Conservation (phyloP, 176 grass and related monocot species). For the Oryza australiensis region DNA sequence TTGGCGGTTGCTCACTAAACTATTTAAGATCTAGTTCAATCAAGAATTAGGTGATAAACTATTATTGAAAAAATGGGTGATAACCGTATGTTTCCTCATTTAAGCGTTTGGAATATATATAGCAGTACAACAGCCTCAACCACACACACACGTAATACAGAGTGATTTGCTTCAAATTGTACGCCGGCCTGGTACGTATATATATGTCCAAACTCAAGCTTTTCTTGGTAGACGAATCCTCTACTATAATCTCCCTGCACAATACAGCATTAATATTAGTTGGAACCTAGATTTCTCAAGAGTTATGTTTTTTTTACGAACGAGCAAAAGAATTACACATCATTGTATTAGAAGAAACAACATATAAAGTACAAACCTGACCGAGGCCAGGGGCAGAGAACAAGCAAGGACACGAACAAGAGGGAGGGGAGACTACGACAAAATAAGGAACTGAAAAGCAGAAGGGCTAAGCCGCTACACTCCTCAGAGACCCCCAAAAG, state of each 20-base stretch:
- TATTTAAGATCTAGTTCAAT: not conserved
- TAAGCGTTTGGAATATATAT: constrained; percentile 18
- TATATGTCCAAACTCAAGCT: not conserved
- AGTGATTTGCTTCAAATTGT: not conserved
- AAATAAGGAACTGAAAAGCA: no score
- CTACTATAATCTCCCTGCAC: not conserved
- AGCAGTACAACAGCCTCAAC: constrained; percentile 28
- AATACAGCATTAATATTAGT: not conserved
- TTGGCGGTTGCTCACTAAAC: not conserved
- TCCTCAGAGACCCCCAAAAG: no score
- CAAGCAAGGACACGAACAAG: no score
- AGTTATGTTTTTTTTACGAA: no score
- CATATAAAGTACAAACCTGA: no score
- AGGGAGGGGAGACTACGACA: no score
- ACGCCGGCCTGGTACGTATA: not conserved
- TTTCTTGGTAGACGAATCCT: not conserved
- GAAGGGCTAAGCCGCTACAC: no score
- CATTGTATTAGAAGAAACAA: no score
- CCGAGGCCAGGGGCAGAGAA: no score
- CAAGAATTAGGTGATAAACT: not conserved
- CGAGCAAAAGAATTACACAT: no score
- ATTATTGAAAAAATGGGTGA: not conserved
- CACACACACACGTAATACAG: not conserved
- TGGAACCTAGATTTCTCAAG: not conserved
- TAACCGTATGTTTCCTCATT: constrained; percentile 11